A percentile compares a stretch with the other conserved stretches of the same genome.
Conservation (phyloP, 1,284 basidiomycete species). For the Sutorius eximius region DNA sequence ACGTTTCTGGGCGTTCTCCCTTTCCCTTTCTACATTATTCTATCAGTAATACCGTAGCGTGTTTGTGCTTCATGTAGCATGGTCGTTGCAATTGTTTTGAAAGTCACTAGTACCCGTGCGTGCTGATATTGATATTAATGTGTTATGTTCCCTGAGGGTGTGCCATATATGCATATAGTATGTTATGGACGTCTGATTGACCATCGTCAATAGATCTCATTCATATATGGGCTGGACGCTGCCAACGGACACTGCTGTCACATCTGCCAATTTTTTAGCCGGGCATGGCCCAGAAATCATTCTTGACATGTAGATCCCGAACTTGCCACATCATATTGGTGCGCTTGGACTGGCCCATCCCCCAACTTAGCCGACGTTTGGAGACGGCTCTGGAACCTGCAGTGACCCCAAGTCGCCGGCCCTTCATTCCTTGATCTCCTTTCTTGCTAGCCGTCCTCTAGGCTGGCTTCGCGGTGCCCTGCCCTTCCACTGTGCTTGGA, state of each 20-base stretch:
- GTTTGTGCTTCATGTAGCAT: constrained; percentile 34
- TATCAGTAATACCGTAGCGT: constrained; percentile 34
- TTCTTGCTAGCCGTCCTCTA: neutral
- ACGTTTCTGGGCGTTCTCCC: neutral
- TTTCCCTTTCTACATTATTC: constrained; percentile 30
- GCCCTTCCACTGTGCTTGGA: no score
- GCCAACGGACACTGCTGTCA: no score
- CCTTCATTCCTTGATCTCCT: neutral
- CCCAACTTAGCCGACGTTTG: neutral
- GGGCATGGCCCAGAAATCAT: no score
- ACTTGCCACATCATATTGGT: neutral
- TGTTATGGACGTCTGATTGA: no score
- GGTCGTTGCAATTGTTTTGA: constrained; percentile 25
- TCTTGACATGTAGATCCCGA: neutral
- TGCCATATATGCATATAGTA: no score
- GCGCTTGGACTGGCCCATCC: no score
- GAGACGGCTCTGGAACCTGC: no score
- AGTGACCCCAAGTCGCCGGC: neutral
- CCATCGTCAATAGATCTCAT: no score
- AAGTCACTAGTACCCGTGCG: constrained; percentile 15
- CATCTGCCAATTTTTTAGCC: no score
- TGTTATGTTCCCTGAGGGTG: no score
- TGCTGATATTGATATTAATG: constrained; percentile 3
- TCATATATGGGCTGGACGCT: no score
- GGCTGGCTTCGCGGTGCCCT: no score